These are phyloP conservation scores for Amphibolis antarctica DNA, from an alignment of 106 monocot genomes.

Conservation along the genomic window DNA sequence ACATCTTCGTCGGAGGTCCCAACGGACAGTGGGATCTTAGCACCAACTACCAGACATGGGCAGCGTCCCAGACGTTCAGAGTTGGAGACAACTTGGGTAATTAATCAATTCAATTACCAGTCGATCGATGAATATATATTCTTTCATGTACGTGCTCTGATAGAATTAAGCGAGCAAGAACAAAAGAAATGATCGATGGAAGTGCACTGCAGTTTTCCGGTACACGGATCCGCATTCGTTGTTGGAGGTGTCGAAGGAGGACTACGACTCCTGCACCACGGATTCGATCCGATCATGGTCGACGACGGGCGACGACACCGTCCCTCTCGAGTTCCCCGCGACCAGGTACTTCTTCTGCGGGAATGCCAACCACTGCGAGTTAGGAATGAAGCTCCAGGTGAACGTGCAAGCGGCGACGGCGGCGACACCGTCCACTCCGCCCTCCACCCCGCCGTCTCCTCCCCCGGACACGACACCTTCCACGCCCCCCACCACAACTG, in stretches of 20 bases:
- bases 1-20: constrained; percentile 14
- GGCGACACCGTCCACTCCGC: neutral
- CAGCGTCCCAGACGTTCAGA: constrained; percentile 7
- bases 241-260: constrained; percentile 32
- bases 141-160: neutral
- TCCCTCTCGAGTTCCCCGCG: constrained; percentile 17
- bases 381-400: constrained; percentile 38
- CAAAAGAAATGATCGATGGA: no score
- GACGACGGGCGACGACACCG: constrained; percentile 11
- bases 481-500: neutral
- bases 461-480: neutral
- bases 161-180: no score
- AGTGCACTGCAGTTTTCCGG: constrained; percentile 30
- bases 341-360: constrained; percentile 56
- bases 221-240: constrained; percentile 22
- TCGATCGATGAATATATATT: neutral
- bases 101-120: neutral
- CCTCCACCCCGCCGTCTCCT: neutral
- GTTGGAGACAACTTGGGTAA: constrained; percentile 19
- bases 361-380: constrained; percentile 24
- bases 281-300: constrained; percentile 7
- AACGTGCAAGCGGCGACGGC: neutral
- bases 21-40: constrained; percentile 5
- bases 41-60: constrained; percentile 6
- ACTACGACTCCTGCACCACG: constrained; percentile 31